phyloP scores from a whole-genome alignment of 768 basidiomycete genomes.

The Paxillus involutus region DNA sequence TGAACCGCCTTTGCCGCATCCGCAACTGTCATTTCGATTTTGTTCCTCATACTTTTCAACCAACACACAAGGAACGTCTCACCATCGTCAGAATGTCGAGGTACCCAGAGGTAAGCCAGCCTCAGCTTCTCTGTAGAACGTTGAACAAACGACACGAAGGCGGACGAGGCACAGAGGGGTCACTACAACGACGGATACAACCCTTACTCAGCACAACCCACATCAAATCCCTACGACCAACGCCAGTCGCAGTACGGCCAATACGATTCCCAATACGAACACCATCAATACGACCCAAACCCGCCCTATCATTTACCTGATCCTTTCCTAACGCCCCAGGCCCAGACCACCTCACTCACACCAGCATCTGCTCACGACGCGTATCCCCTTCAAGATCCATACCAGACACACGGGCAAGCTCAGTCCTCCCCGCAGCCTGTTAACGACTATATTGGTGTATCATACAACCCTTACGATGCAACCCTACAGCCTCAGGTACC shows the following conservation, averaged over 20 bases:
- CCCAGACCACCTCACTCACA: constrained; percentile 14
- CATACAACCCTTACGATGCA: constrained; percentile 23
- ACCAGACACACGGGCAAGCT: constrained; percentile 18
- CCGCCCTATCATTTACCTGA: constrained; percentile 41
- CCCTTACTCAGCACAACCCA: constrained; percentile 41
- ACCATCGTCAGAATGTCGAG: constrained; percentile 35
- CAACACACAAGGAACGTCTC: background rate
- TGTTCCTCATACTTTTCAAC: background rate
- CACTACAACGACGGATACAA: constrained; percentile 70
- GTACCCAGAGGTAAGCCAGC: constrained; percentile 38
- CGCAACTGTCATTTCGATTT: background rate
- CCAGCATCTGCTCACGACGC: constrained; percentile 16
- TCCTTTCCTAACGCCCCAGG: constrained; percentile 33
- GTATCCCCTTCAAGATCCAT: constrained; percentile 23
- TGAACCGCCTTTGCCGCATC: background rate
- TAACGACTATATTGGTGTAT: constrained; percentile 11
- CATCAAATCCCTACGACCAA: constrained; percentile 43
- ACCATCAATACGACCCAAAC: constrained; percentile 29
- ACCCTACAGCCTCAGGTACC: constrained; percentile 15
- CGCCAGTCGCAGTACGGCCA: constrained; percentile 31
- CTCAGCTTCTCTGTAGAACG: background rate
- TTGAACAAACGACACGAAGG: constrained; percentile 34
- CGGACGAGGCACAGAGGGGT: constrained; percentile 61
- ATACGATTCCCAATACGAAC: constrained; percentile 36
- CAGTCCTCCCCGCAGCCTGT: constrained; percentile 22